These are phyloP conservation scores for Trichophyton simii DNA, from an alignment of 2,329 filamentous ascomycete species.

Conservation along the genomic window DNA sequence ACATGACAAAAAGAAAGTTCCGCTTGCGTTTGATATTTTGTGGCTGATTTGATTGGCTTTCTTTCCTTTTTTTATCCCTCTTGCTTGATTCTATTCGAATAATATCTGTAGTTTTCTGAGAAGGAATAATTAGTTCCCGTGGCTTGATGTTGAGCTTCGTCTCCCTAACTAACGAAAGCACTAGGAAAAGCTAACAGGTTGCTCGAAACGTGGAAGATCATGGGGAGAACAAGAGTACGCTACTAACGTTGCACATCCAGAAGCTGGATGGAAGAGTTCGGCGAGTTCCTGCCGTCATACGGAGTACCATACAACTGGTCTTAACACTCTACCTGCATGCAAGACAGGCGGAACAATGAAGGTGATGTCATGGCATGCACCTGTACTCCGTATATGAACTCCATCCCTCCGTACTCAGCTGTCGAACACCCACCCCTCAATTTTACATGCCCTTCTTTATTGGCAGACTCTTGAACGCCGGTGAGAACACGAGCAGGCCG, in stretches of 20 bases:
- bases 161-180: background rate
- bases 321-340: background rate
- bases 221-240: background rate
- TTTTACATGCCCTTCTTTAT: background rate
- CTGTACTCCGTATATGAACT: background rate
- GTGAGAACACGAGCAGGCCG: background rate
- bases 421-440: background rate
- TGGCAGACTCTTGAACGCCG: slow-evolving; percentile 1
- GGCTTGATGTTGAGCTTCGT: background rate
- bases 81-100: background rate
- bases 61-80: background rate
- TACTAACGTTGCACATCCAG: slow-evolving; percentile 1
- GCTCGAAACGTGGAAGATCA: slow-evolving; percentile 2
- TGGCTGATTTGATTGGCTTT: background rate
- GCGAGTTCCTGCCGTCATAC: background rate
- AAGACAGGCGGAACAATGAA: background rate
- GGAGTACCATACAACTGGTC: background rate
- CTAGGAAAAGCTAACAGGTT: background rate
- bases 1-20: background rate
- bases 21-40: background rate
- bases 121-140: background rate
- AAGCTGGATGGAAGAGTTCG: background rate
- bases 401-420: background rate
- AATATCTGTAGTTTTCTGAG: background rate
- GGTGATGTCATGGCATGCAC: background rate